phyloP scores from a whole-genome alignment of 805 yeast species.

The Wilhelminamyces savonicus region DNA sequence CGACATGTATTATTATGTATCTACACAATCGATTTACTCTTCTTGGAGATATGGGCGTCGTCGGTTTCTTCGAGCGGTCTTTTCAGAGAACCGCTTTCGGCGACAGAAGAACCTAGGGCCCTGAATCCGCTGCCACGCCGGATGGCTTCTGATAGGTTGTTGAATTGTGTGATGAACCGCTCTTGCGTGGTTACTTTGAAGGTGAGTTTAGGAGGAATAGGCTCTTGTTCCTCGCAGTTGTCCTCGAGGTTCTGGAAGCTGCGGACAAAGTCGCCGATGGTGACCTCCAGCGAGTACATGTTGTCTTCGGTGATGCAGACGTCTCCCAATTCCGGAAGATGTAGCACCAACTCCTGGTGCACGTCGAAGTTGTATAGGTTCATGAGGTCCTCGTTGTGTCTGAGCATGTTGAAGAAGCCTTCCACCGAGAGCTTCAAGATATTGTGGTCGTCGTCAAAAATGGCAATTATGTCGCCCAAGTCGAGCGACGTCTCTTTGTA shows the following conservation, averaged over 20 bases:
- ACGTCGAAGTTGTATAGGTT: conserved; percentile 17
- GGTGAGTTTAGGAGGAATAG: conserved; percentile 9
- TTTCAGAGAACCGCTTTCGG: too few species aligned
- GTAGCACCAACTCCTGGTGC: conserved; percentile 21
- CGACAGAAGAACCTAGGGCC: too few species aligned
- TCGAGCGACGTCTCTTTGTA: conserved; percentile 4
- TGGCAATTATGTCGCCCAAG: conserved; percentile 16
- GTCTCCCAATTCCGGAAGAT: conserved; percentile 20
- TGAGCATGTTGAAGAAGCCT: conserved; percentile 18
- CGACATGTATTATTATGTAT: too few species aligned
- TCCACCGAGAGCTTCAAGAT: conserved; percentile 13
- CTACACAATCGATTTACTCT: too few species aligned
- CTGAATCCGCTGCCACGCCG: conserved; percentile 15
- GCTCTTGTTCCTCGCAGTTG: conserved; percentile 4
- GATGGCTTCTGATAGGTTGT: conserved; percentile 14
- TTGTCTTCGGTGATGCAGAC: conserved; percentile 28
- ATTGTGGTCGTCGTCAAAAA: conserved; percentile 18
- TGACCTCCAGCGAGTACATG: conserved; percentile 17
- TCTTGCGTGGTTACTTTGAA: conserved; percentile 14
- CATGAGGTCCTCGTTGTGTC: conserved; percentile 20
- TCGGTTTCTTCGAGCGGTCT: too few species aligned
- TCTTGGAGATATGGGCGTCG: too few species aligned
- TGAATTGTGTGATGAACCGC: conserved; percentile 23
- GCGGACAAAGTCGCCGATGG: conserved; percentile 19
- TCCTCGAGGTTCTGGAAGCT: conserved; percentile 13